Evolutionary conservation across 306 rosid species (phyloP).

Genomic region (Malus orientalis): DNA sequence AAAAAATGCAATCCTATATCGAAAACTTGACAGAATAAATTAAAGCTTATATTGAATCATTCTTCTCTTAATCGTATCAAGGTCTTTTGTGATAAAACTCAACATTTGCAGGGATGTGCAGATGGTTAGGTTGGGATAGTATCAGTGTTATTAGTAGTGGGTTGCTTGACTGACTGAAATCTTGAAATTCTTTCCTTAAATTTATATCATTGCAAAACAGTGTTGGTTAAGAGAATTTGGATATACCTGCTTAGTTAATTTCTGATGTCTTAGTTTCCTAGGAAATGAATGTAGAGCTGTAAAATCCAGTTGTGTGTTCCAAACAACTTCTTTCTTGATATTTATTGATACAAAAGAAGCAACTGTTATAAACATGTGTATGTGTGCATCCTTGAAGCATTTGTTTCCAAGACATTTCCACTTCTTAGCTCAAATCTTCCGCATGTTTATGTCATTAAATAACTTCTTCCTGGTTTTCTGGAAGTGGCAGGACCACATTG

Average conservation of each 20-base stretch:
- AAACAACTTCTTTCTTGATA: not conserved
- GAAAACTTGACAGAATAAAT: too few relatives aligned
- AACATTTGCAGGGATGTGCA: not conserved
- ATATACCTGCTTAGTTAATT: not conserved
- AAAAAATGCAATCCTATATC: too few relatives aligned
- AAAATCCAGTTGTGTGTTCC: not conserved
- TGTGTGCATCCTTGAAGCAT: constrained; percentile 4
- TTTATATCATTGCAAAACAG: not conserved
- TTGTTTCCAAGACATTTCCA: not conserved
- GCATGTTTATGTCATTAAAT: not conserved
- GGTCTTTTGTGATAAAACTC: too few relatives aligned
- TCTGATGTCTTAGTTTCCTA: not conserved
- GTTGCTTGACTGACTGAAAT: too few relatives aligned
- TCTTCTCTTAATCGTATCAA: not conserved
- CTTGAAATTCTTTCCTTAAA: not conserved
- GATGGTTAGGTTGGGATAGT: not conserved
- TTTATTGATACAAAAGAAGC: not conserved
- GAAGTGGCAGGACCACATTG: not conserved
- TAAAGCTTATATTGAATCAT: not conserved
- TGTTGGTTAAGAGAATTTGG: constrained; percentile 5
- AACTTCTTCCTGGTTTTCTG: constrained; percentile 9
- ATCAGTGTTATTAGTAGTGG: too few relatives aligned
- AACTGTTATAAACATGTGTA: not conserved
- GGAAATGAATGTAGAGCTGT: not conserved
- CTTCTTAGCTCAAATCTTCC: not conserved